Evolutionary conservation across 768 basidiomycete species (phyloP), one percentile per base, ranked within the genome.

Genomic region (Auriculariales sp.): DNA sequence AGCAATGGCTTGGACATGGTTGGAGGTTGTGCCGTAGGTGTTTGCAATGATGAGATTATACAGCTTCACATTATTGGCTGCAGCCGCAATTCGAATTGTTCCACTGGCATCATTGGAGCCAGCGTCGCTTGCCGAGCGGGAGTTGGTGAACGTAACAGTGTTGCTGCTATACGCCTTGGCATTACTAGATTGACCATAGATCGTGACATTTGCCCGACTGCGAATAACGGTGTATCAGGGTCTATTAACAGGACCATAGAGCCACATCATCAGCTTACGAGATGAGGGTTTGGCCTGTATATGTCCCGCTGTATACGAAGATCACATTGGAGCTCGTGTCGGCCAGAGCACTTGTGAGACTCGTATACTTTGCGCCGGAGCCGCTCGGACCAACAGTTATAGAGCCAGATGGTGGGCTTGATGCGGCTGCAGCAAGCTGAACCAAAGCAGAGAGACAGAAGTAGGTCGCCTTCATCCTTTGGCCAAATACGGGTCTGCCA

Each of bases 261-360:
- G n/a, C n/a, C n/a, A n/a, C n/a, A n/a, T n/a, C n/a, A n/a, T n/a
- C n/a, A 22, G 22, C 35, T 15, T 11, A 36, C 39, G 39, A 44
- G 30, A 51, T 51, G 42, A 28, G n/a, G 10, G 50, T 31, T 31
- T 51, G 50, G 12, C 50, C 50, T n/a, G 44, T 51, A 27, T 51
- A 51, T 7, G 44, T 39, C 9, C 50, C 50, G 10, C 44, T 19
- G 31, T 31, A 51, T 12, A 51, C 33, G 3, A 35, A 51, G 30
- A 39, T 46, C 17, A 46, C 31, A 46, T 51, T 46, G 24, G 44
- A 46, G 30, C 12, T 11, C 15, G 50, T 51, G 28, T 51, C 50
- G 7, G 31, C 19, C 15, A 51, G 44, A 3, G 50, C 50, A 5
- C 31, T 28, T 3, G 50, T 36, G 15, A 51, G 24, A 28, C 24